Conservation (phyloP, 805 yeast genomes). For the Metschnikowia colocasiae region DNA sequence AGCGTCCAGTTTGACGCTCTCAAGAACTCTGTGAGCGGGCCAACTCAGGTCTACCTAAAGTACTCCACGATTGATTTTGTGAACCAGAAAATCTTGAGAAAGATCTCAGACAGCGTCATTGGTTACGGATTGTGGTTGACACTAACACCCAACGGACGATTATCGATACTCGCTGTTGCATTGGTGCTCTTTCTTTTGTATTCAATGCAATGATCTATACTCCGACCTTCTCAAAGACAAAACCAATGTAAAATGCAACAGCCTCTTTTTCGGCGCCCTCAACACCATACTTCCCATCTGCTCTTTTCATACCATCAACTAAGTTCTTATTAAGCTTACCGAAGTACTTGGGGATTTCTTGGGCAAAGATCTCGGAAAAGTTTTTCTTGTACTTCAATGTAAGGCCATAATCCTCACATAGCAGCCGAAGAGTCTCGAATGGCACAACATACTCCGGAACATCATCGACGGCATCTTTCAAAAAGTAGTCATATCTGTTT, state of each 20-base stretch:
- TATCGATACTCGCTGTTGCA: constrained; percentile 19
- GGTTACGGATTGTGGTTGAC: constrained; percentile 36
- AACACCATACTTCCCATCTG: constrained; percentile 80
- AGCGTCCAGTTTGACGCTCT: constrained; percentile 9
- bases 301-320: constrained; percentile 64
- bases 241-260: constrained; percentile 81
- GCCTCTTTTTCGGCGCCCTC: constrained; percentile 89
- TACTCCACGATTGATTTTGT: constrained; percentile 31
- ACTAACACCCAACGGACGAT: constrained; percentile 33
- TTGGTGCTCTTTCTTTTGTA: constrained; percentile 15
- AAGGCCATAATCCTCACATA: constrained; percentile 81
- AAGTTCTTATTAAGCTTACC: constrained; percentile 55
- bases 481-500: constrained; percentile 71
- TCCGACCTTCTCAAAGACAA: constrained; percentile 68
- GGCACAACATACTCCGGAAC: constrained; percentile 98
- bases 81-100: constrained; percentile 24
- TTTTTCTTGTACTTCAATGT: constrained; percentile 69
- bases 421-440: constrained; percentile 75
- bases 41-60: constrained; percentile 37
- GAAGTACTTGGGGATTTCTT: constrained; percentile 69
- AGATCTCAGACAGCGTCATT: constrained; percentile 26
- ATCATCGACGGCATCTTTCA: constrained; percentile 91
- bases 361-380: constrained; percentile 77
- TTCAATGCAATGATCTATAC: neutral
- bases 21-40: constrained; percentile 32